Conservation (phyloP, 2,329 filamentous ascomycete species). For the Penicillium capsulatum region DNA sequence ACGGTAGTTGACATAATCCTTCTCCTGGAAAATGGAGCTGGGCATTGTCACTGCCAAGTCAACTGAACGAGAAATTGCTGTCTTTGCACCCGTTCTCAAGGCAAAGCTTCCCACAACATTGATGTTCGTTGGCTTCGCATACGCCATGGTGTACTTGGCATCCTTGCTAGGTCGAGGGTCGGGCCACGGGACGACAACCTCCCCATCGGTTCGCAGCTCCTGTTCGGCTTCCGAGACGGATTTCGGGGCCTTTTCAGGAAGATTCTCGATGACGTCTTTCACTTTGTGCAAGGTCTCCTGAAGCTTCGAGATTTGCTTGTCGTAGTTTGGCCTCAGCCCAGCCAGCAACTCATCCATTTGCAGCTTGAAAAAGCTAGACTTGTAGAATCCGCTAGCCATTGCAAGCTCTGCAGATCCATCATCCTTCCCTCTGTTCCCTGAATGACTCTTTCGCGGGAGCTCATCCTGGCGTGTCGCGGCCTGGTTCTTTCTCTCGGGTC, state of each 20-base stretch:
- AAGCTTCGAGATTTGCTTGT: constrained; percentile 51
- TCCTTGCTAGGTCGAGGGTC: constrained; percentile 71
- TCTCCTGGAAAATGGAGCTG: constrained; percentile 73
- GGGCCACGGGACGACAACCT: constrained; percentile 76
- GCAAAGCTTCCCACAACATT: constrained; percentile 89
- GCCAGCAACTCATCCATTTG: constrained; percentile 61
- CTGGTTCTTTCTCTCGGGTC: constrained; percentile 26
- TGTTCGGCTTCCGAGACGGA: constrained; percentile 62
- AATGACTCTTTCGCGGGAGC: constrained; percentile 19
- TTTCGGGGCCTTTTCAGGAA: constrained; percentile 50
- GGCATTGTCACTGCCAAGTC: constrained; percentile 91
- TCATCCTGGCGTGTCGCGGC: constrained; percentile 13
- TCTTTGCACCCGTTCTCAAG: constrained; percentile 66
- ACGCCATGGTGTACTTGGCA: constrained; percentile 76
- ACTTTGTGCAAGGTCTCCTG: constrained; percentile 53
- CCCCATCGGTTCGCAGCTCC: constrained; percentile 61
- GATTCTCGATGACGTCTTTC: constrained; percentile 55
- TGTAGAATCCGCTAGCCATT: constrained; percentile 53
- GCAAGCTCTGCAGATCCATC: constrained; percentile 34
- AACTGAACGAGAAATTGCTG: constrained; percentile 52
- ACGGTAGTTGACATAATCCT: constrained; percentile 87
- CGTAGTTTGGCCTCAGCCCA: constrained; percentile 56
- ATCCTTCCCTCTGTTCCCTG: constrained; percentile 19
- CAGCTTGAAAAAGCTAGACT: constrained; percentile 63
- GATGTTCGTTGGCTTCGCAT: constrained; percentile 68